Conservation (phyloP, 768 basidiomycete species). For the Baorangia bicolor region DNA sequence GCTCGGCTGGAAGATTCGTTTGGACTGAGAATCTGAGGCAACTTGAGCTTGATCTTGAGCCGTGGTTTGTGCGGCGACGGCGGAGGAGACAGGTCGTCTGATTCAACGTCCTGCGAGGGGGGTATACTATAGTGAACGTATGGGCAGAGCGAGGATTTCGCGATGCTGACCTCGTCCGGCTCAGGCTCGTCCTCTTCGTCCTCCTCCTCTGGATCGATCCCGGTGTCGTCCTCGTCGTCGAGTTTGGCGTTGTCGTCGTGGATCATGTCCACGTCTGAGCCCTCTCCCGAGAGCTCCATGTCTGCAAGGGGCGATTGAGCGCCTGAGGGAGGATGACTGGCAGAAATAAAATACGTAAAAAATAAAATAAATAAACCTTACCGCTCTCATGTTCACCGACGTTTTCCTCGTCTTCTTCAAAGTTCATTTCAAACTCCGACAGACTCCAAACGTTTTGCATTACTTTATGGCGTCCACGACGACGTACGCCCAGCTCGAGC, state of each 20-base stretch:
- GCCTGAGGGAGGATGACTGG: background rate
- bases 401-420: slow-evolving; percentile 1
- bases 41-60: slow-evolving; percentile 62
- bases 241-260: slow-evolving; percentile 30
- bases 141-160: background rate
- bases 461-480: slow-evolving; percentile 5
- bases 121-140: no score
- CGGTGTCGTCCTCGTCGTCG: slow-evolving; percentile 39
- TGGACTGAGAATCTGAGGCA: slow-evolving; percentile 41
- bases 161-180: slow-evolving; percentile 6
- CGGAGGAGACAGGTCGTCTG: slow-evolving; percentile 36
- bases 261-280: slow-evolving; percentile 38
- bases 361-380: background rate
- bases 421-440: slow-evolving; percentile 27
- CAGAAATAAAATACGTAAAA: background rate
- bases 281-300: slow-evolving; percentile 25
- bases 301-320: slow-evolving; percentile 12
- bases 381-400: slow-evolving; percentile 2
- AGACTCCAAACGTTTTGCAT: background rate
- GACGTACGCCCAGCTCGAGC: slow-evolving; percentile 11
- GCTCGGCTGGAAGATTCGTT: slow-evolving; percentile 32
- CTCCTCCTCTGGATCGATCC: slow-evolving; percentile 34
- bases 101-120: slow-evolving; percentile 31
- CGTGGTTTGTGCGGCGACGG: slow-evolving; percentile 38
- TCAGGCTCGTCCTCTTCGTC: slow-evolving; percentile 26